Evolutionary conservation across 2,329 filamentous ascomycete species (phyloP), one percentile per base, ranked within the genome.

Genomic region (Grosmannia serpens): DNA sequence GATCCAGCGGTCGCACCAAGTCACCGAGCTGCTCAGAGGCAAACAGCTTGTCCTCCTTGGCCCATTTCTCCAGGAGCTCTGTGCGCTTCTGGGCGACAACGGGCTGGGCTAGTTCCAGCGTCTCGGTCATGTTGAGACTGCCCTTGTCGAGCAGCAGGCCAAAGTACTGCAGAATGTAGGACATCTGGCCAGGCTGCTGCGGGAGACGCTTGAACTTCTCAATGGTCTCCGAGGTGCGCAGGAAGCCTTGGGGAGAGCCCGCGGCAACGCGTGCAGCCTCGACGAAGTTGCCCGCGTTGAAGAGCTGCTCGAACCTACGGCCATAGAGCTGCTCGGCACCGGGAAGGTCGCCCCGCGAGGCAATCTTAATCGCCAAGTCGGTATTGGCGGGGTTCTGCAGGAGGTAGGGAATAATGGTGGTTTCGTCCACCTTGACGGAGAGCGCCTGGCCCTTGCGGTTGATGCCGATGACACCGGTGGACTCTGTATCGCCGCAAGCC

Each of bases 381-480:
- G 88, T 88, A 73, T 96, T 96, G 65, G 91, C 92, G 24, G 94
- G 91, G 73, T 96, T 97, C 73, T 96, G 89, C 65, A 97, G 87
- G 51, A 99, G 84, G 72, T 99, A 99, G 47, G 90, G 89, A 64
- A 99, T 90, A 70, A 97, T 84, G 49, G 85, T 95, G 68, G 81
- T 84, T 73, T 99, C 95, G 70, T 97, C 91, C 61, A 99, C 87
- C 64, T 87, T 91, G 61, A 97, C 94, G 59, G 91, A 90, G 62
- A 99, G 81, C 53, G 97, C 91, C 74, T 99, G 94, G 63, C 94
- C 95, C 77, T 96, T 96, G 68, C 95, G 87, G 77, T 99, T 99
- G 70, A 99, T 92, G 66, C 90, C 91, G 57, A 99, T 82, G 62
- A 99, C 87, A 66, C 95, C 95, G 52, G 87, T 84, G 22, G 90